Base-by-base conservation (phyloP, 306 rosid species). In the Vigna mungo region DNA sequence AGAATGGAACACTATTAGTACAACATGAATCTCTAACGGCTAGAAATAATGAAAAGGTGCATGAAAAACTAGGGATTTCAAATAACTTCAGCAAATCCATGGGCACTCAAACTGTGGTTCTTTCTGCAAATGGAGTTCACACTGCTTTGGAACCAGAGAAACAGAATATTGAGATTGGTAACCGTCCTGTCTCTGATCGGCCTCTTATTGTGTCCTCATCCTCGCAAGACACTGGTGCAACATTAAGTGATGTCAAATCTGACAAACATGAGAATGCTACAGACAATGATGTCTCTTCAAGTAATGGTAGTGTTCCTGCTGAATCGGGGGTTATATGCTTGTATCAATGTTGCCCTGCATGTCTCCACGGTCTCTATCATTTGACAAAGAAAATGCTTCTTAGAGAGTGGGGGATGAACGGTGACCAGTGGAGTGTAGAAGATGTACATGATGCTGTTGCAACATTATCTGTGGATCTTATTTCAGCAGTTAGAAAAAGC, bases 391-490 rank as follows among this genome's bases (percentile, higher is more conserved):
- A 87, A 60, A 43, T 91, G 53, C 86, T 95, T 44, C 47, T 65
- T 23, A 71, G 44, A 14, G 84, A 82, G 60, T 84, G 81, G 84
- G 80, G 65, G 43, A 83, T 65, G 55, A 80, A 80, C 32, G 47
- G 55, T 39, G 83, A 84, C 80, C 60, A 32, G 39, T 73, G 84
- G 91, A 89, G 91, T 2, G 84, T 81, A 8, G 99, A 95, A 78
- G 97, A 92, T 80, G 84, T 85, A 55, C 97, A 95, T 72, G 95
- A 90, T 82, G 61, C 81, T 55, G 96, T 92, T 56, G 86, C 87
- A 58, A 81, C 93, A 27, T 72, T 89, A 25, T 95, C 97, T 18
- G 86, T 88, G 52, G 89, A 95, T 76, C 89, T 95, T 81, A 86
- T 89, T 77, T 83, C 97, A 16, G 89, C 87, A 3, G 80, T 92